These are phyloP conservation scores for Ogataea nonfermentans DNA, from an alignment of 805 yeast species.

Conservation along the genomic window DNA sequence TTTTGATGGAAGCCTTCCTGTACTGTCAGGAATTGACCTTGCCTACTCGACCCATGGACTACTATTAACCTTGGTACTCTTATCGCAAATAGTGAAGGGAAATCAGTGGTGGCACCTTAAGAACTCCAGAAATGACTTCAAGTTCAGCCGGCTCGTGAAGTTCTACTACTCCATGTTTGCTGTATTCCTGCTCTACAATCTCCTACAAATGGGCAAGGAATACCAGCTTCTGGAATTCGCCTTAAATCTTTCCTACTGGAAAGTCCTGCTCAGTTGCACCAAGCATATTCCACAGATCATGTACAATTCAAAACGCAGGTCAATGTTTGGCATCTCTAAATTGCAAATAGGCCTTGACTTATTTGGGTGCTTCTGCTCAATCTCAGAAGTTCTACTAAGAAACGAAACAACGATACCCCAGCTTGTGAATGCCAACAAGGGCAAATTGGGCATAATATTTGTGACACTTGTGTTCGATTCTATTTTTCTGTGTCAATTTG, in stretches of 20 bases:
- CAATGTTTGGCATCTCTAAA: slow-evolving; percentile 47
- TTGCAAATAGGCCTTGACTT: slow-evolving; percentile 41
- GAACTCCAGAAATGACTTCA: slow-evolving; percentile 30
- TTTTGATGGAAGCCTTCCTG: slow-evolving; percentile 38
- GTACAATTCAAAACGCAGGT: slow-evolving; percentile 39
- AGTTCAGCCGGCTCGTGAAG: slow-evolving; percentile 22
- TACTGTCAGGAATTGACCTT: slow-evolving; percentile 44
- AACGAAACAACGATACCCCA: slow-evolving; percentile 26
- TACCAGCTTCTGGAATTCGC: slow-evolving; percentile 39
- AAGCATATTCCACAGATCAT: slow-evolving; percentile 52
- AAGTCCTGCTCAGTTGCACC: slow-evolving; percentile 42
- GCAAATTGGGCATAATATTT: slow-evolving; percentile 41
- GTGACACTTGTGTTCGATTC: slow-evolving; percentile 35
- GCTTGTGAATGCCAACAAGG: slow-evolving; percentile 39
- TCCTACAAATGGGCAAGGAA: slow-evolving; percentile 5
- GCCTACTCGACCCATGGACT: slow-evolving; percentile 49
- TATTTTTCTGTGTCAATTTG: slow-evolving; percentile 30
- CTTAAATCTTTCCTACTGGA: slow-evolving; percentile 41
- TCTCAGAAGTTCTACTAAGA: slow-evolving; percentile 40
- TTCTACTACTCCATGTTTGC: slow-evolving; percentile 14
- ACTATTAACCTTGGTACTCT: slow-evolving; percentile 37
- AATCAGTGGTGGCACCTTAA: slow-evolving; percentile 35
- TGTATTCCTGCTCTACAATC: slow-evolving; percentile 16
- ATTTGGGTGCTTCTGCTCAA: slow-evolving; percentile 40
- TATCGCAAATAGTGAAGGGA: slow-evolving; percentile 40